Base-by-base conservation (phyloP, 2,329 filamentous ascomycete genomes). In the Teratosphaeria pseudoeucalypti region DNA sequence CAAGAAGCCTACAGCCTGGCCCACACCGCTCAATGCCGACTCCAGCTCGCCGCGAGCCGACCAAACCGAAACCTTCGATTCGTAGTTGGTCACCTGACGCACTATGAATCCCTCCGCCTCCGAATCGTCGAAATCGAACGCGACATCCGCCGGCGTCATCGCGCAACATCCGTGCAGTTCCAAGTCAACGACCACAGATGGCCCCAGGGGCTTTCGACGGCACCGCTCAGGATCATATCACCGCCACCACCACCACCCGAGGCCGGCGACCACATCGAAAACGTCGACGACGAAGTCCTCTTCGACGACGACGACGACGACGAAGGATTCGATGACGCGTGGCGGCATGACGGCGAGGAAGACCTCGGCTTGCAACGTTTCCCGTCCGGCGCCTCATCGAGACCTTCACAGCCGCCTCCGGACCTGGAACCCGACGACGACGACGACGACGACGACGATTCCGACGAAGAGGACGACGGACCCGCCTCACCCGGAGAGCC, bases 41-140 rank as follows among this genome's bases (percentile, higher is more conserved):
- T 73, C 26, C 61, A 72, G 34, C 61, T 72, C 29, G 70, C 67
- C 59, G 70, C 68, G 32, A 65, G 61, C 58, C 65, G 68, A 19
- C 70, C 69, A 6, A 69, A 73, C 55, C 68, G 71, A 53, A 67
- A 71, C 58, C 62, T 71, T n/a, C 66, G 71, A 39, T 72, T 70
- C 56, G 65, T 73, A 23, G 69, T 73, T 54, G 71, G 71, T 55
- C 71, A 73, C 56, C 65, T 72, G 10, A 68, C 71, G 66, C 67
- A 69, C 62, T 71, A 72, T 58, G 70, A 73, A 58, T 64, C 65
- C 7, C 60, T 73, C 3, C 68, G 69, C 23, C 62, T 73, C 1
- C 68, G 69, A 27, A 71, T 73, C n/a, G 68, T 72, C 47, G 67
- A 72, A 54, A 72, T 73, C 43, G 71, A 73, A 58, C 70, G 71